Base-by-base conservation (phyloP, 495 filamentous ascomycete genomes). In the Sordaria brevicollis region DNA sequence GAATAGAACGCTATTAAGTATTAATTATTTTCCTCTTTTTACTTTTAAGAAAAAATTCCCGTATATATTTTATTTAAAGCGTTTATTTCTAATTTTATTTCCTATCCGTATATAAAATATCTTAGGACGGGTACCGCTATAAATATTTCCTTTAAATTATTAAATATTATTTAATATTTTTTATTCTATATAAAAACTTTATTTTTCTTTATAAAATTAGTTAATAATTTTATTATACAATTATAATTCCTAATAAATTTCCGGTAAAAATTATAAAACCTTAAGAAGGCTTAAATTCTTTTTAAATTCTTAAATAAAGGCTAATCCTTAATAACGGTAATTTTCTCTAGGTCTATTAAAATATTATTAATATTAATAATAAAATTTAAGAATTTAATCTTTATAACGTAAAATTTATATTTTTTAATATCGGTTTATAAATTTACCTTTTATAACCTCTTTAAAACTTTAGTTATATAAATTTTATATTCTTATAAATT, bases 361-460 rank as follows among this genome's bases (percentile, higher is more conserved):
- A 73, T 34, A 33, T 57, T 29, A 38, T 73, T 29, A 2, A 41
- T 73, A 4, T 29, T 36, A 21, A 78, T 74, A 70, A 78, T 76
- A 54, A 77, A 71, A 0, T 72, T 70, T 0, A 79, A 39, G 65
- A 67, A 79, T 68, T 77, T 74, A 10, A 69, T 75, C 25, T 70
- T 65, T 6, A 25, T 73, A 35, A 73, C 67, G 34, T 72, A 21
- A 66, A 80, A 79, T 43, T 79, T 68, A 67, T 66, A 75, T 65
- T 79, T 79, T 35, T 73, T 78, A 25, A 77, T 73, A 67, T 79
- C 72, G 0, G 69, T 39, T 43, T 75, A 65, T 33, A 78, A 68
- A 19, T 71, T 68, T 13, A 65, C 70, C 21, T 76, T 39, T 15
- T 34, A 13, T 6, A 76, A 68, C 5, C 33, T 6, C 21, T 71